Evolutionary conservation across 495 filamentous ascomycete species (phyloP).

Genomic region (Aspergillus bridgeri): DNA sequence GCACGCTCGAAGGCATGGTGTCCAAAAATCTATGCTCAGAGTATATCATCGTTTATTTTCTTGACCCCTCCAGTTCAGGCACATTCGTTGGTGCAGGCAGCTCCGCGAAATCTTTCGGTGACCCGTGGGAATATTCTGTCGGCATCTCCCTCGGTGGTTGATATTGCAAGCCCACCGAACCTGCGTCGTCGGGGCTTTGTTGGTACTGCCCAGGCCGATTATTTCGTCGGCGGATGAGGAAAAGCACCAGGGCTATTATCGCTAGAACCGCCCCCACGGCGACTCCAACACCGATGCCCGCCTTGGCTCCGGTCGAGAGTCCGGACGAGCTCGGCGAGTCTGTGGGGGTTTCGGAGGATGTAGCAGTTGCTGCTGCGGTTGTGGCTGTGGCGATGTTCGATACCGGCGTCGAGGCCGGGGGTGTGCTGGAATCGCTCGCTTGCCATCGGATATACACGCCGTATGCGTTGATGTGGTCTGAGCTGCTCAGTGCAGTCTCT

Average conservation of each 20-base stretch:
- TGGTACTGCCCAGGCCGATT: neutral
- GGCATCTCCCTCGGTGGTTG: neutral
- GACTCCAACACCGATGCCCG: conserved; percentile 44
- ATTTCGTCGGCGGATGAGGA: neutral
- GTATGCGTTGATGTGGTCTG: conserved; percentile 1
- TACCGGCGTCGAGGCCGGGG: neutral
- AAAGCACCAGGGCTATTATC: conserved; percentile 16
- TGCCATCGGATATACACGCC: conserved; percentile 6
- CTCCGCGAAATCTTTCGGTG: neutral
- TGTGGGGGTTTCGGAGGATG: neutral
- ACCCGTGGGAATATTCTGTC: neutral
- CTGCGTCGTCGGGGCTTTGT: neutral
- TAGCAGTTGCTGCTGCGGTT: neutral
- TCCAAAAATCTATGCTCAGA: neutral
- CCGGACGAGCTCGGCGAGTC: conserved; percentile 4
- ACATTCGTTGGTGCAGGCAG: neutral
- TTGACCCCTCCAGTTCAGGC: neutral
- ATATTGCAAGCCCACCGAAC: neutral
- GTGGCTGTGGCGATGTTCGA: neutral
- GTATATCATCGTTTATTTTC: neutral
- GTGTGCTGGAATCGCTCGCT: neutral
- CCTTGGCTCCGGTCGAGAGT: conserved; percentile 37
- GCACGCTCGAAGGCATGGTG: neutral
- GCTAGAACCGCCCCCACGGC: conserved; percentile 33
- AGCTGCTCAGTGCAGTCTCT: neutral